Base-by-base conservation (phyloP, 192 early-diverging fungal species). In the Funneliformis mosseae region DNA sequence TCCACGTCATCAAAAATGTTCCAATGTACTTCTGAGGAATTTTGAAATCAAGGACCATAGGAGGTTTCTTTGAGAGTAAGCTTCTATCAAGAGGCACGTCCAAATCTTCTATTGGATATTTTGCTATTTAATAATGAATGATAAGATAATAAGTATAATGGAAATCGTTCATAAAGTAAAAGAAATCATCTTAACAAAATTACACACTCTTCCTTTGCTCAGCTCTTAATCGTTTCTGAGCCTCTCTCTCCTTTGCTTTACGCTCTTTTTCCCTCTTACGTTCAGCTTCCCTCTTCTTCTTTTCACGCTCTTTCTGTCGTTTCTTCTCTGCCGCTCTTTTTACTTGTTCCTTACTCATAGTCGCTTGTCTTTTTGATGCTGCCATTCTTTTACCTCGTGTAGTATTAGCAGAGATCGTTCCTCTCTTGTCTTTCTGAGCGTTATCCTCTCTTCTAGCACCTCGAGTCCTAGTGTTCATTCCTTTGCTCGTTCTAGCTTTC, bases 31-130 rank as follows among this genome's bases (percentile, higher is more conserved):
- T 82, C 18, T 83, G 75, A 12, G 88, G 85, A 1, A 95, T 74
- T n/a, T 83, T 82, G 41, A 86, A 87, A 67, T 91, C 89, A 12
- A 74, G 77, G 11, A 68, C 66, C 12, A 87, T 81, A 14, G 28
- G 60, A 18, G 93, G 94, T 28, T 87, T 73, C 23, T 81, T 70
- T 42, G 86, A 60, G 48, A 86, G 21, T 28, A 76, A 38, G 73
- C 80, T 77, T 48, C 75, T 73, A 41, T 77, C 83, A 39, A 73
- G 74, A 25, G 72, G 84, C 55, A 74, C 78, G n/a, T 95, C 94
- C 59, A 95, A 80, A 85, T 98, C 96, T 71, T 98, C 95, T 5
- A 94, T 91, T 6, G 96, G 96, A 76, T 92, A 94, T 78, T 91
- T 92, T 60, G 93, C 84, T 18, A 83, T 74, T 25, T 76, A 66